phyloP scores from a whole-genome alignment of 2,329 filamentous ascomycete species.

The Fusarium hainanense region DNA sequence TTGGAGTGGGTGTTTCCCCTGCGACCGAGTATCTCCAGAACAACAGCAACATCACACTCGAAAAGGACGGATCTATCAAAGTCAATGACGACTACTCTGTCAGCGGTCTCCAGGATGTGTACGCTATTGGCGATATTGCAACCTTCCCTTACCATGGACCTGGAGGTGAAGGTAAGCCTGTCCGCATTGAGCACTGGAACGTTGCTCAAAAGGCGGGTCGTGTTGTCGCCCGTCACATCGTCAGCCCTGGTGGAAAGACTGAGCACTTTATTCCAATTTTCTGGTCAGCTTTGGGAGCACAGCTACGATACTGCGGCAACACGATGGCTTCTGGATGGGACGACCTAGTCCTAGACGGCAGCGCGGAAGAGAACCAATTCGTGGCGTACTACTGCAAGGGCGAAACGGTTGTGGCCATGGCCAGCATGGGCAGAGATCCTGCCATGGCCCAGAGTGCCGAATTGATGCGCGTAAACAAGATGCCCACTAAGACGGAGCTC shows the following conservation, averaged over 20 bases:
- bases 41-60: conserved; percentile 75
- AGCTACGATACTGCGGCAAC: conserved; percentile 94
- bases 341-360: conserved; percentile 82
- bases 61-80: conserved; percentile 85
- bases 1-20: conserved; percentile 89
- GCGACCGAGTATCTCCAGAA: conserved; percentile 84
- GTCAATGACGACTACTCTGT: conserved; percentile 86
- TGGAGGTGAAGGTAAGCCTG: conserved; percentile 76
- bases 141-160: conserved; percentile 95
- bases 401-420: conserved; percentile 88
- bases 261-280: conserved; percentile 92
- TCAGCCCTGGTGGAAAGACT: conserved; percentile 68
- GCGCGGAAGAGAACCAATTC: conserved; percentile 82
- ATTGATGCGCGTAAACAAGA: conserved; percentile 83
- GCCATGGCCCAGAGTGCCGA: conserved; percentile 84
- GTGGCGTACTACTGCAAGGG: conserved; percentile 89
- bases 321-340: conserved; percentile 80
- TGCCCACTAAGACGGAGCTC: conserved; percentile 85
- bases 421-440: conserved; percentile 90
- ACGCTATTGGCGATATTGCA: conserved; percentile 94
- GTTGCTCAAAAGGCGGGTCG: conserved; percentile 95
- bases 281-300: conserved; percentile 91
- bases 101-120: conserved; percentile 81
- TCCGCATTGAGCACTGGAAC: conserved; percentile 98
- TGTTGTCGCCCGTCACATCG: conserved; percentile 80